A percentile compares a stretch with the other conserved stretches of the same genome.
Evolutionary conservation across 192 early-diverging fungal species (phyloP).

Genomic region (Cetraspora pellucida): DNA sequence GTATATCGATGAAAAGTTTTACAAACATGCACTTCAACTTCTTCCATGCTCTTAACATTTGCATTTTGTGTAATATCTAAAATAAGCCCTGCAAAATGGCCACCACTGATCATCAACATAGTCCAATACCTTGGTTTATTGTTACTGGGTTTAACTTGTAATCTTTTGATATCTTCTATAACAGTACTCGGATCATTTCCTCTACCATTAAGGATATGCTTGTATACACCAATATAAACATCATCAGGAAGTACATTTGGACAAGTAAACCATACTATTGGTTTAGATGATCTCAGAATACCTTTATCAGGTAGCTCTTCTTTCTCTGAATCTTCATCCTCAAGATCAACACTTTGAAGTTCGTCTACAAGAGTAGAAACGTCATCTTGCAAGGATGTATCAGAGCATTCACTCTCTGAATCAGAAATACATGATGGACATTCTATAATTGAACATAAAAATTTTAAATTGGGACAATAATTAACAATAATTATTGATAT

Average conservation of each 20-base stretch:
- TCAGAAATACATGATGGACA: conserved; percentile 40
- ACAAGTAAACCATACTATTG: conserved; percentile 28
- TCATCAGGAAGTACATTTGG: conserved; percentile 37
- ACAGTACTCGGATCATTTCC: background rate
- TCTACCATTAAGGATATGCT: conserved; percentile 8
- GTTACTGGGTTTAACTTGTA: background rate
- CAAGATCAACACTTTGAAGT: conserved; percentile 18
- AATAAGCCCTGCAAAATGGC: conserved; percentile 90
- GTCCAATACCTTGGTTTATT: conserved; percentile 65
- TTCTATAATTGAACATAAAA: background rate
- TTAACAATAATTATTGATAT: background rate
- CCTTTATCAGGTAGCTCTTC: conserved; percentile 23
- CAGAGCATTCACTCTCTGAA: conserved; percentile 9
- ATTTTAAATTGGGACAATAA: background rate
- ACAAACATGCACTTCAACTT: conserved; percentile 65
- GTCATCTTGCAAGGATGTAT: background rate
- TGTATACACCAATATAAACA: conserved; percentile 28
- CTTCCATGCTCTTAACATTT: conserved; percentile 34
- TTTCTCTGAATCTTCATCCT: conserved; percentile 38
- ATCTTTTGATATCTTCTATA: background rate
- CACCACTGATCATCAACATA: conserved; percentile 78
- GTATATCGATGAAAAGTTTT: conserved; percentile 98
- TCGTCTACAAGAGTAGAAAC: conserved; percentile 6
- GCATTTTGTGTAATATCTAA: conserved; percentile 64
- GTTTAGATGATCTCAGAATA: background rate